These are phyloP conservation scores for Anthoceros angustus DNA, from an alignment of 225 moss, liverwort and hornwort genomes.

Conservation along the genomic window DNA sequence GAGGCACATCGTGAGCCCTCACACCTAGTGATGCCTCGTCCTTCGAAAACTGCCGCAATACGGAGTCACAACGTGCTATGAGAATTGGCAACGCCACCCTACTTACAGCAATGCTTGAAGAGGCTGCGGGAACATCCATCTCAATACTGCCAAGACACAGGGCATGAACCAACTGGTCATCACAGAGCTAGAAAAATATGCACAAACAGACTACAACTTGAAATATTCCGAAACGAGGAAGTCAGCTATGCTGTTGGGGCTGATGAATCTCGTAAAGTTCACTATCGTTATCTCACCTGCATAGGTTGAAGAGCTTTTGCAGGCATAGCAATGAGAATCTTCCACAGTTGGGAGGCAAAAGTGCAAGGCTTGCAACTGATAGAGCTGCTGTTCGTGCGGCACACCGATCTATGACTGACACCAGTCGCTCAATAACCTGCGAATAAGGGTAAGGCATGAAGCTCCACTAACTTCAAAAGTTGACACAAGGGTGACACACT, in stretches of 20 bases:
- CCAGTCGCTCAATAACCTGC: slow-evolving; percentile 51
- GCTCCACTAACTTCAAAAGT: neutral
- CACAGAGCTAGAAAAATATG: neutral
- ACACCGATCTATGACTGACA: slow-evolving; percentile 43
- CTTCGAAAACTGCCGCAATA: slow-evolving; percentile 37
- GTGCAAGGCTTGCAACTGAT: slow-evolving; percentile 28
- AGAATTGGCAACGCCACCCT: slow-evolving; percentile 28
- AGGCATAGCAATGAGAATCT: slow-evolving; percentile 47
- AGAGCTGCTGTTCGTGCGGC: slow-evolving; percentile 45
- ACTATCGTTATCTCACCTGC: slow-evolving; percentile 27
- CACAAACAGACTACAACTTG: neutral
- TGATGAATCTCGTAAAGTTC: neutral
- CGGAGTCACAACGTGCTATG: slow-evolving; percentile 29
- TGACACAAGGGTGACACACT: neutral
- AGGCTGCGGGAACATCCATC: slow-evolving; percentile 18
- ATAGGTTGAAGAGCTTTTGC: slow-evolving; percentile 41
- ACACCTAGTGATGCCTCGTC: slow-evolving; percentile 35
- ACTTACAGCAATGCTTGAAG: slow-evolving; percentile 35
- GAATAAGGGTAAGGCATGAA: neutral
- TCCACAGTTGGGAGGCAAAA: slow-evolving; percentile 45
- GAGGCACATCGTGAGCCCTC: too few species aligned
- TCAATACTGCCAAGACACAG: slow-evolving; percentile 25
- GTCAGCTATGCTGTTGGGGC: neutral
- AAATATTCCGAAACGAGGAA: neutral
- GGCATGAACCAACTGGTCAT: neutral